Conservation (phyloP, 225 moss, liverwort and hornwort genomes). For the Lunularia cruciata region DNA sequence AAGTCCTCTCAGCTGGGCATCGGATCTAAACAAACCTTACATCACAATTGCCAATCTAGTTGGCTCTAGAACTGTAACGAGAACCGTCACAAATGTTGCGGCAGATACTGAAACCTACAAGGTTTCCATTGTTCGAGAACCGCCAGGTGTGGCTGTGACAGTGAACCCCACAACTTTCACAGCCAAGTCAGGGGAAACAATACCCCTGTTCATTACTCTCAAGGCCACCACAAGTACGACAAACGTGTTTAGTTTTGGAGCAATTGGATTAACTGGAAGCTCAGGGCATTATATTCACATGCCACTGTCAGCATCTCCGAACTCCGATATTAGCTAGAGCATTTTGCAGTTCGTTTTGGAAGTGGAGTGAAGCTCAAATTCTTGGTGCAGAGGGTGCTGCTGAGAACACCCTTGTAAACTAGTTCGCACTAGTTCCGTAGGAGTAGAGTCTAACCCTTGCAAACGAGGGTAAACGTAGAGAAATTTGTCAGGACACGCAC, state of each 20-base stretch:
- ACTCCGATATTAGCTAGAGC: conserved; percentile 41
- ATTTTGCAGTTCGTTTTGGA: too few species aligned
- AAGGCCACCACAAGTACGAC: conserved; percentile 42
- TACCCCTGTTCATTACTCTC: conserved; percentile 37
- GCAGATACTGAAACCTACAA: conserved; percentile 38
- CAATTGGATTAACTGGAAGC: conserved; percentile 28
- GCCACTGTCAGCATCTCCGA: conserved; percentile 44
- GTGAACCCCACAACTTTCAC: conserved; percentile 44
- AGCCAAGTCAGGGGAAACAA: conserved; percentile 35
- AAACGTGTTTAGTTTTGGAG: conserved; percentile 48
- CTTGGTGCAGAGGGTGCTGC: too few species aligned
- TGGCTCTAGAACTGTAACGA: conserved; percentile 43
- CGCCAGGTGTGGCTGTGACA: conserved; percentile 33
- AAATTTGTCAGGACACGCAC: too few species aligned
- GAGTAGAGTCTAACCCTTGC: too few species aligned
- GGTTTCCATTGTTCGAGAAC: conserved; percentile 28
- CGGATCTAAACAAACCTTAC: conserved; percentile 56
- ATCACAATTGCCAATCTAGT: conserved; percentile 49
- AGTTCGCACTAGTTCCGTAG: too few species aligned
- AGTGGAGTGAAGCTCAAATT: too few species aligned
- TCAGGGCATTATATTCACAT: conserved; percentile 38
- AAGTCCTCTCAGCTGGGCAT: conserved; percentile 37
- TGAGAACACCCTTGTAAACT: too few species aligned
- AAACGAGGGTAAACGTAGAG: too few species aligned
- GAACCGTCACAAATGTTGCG: conserved; percentile 42